Evolutionary conservation across 2,329 filamentous ascomycete species (phyloP), one percentile per base, ranked within the genome.

Genomic region (Lasiodiplodia theobromae): DNA sequence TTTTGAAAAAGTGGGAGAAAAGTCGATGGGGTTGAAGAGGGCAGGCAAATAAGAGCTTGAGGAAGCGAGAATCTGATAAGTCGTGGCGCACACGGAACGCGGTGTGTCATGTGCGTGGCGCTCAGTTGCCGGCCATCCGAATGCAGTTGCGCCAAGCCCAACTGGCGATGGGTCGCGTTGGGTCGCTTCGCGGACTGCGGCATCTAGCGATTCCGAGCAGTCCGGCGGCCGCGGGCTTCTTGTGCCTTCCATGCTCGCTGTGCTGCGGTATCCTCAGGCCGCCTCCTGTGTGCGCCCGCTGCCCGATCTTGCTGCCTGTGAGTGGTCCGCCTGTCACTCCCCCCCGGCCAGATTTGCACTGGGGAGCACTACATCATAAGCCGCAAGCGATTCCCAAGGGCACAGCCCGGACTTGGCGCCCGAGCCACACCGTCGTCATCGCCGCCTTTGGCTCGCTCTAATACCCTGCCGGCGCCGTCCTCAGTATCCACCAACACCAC

Each of bases 1-100:
- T 86, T 75, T 70, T 77, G 70, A 64, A 56, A 65, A 51, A 38
- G 28, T 31, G 66, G 51, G 47, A 68, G 28, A 28, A 53, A 37
- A 53, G 40, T 63, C 21, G 66, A 31, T 68, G 58, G 38, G 62
- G 25, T 16, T 18, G 66, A 52, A 31, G 37, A 73, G 47, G 66
- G 72, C 68, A 57, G 63, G 66, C 18, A 63, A 63, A 70, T 60
- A 64, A 57, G 67, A 62, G 62, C 38, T 57, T 63, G 66, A 49
- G 56, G 66, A 57, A 44, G 65, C 66, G 53, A 67, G 49, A 53
- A 63, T 63, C 51, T 47, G 66, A 68, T 68, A 67, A 63, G 51
- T 64, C 25, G 40, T 28, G 52, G 37, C 18, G 58, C 40, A 47
- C 44, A 51, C 58, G 58, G 58, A 7, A 18, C 40, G 40, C 58